Evolutionary conservation across 306 rosid genomes (phyloP).

Genomic region (Dalbergia cochinchinensis): DNA sequence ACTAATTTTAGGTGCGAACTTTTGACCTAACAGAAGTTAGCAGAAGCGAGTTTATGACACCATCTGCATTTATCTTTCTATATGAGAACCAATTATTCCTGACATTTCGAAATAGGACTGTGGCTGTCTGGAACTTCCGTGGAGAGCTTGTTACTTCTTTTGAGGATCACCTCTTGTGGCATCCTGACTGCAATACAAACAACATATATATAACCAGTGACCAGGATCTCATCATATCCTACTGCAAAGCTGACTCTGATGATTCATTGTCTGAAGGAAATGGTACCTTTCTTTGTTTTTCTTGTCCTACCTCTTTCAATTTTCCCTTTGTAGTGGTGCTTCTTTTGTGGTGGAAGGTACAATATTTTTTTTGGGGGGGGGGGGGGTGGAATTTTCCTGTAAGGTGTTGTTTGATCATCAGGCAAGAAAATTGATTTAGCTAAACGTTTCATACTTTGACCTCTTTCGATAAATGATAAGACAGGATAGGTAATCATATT

Average conservation of each 20-base stretch:
- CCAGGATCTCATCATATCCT: constrained; percentile 98
- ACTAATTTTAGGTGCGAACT: constrained; percentile 77
- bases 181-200: constrained; percentile 99
- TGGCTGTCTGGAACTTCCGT: constrained; percentile 99
- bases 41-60: constrained; percentile 95
- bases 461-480: constrained; percentile 14
- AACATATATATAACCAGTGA: constrained; percentile 97
- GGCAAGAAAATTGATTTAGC: constrained; percentile 23
- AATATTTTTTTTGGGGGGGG: too few species aligned
- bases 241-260: constrained; percentile 99
- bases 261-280: constrained; percentile 92
- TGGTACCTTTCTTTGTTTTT: constrained; percentile 56
- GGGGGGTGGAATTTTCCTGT: constrained; percentile 7
- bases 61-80: constrained; percentile 95
- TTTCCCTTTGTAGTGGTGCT: constrained; percentile 16
- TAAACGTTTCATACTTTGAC: background rate
- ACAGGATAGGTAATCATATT: background rate
- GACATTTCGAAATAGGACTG: constrained; percentile 93
- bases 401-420: background rate
- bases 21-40: constrained; percentile 92
- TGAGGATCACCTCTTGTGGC: constrained; percentile 99
- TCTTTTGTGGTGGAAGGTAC: constrained; percentile 26
- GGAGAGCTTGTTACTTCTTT: constrained; percentile 99
- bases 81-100: constrained; percentile 95
- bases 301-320: background rate